Conservation (phyloP, 805 yeast genomes). For the Lachancea cidri region DNA sequence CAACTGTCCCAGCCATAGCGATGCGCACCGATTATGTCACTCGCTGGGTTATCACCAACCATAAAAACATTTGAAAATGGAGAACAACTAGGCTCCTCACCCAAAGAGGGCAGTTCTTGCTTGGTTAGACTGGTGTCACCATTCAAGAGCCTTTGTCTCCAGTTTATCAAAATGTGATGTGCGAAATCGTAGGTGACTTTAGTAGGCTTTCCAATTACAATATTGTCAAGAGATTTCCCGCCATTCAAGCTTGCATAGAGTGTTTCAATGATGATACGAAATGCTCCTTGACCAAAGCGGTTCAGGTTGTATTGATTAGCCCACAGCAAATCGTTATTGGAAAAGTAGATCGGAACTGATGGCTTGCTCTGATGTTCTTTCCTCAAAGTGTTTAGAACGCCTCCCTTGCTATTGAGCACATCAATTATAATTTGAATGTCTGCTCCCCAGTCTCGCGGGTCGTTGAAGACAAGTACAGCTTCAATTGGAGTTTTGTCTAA, state of each 20-base stretch:
- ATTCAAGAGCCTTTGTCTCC: slow-evolving; percentile 39
- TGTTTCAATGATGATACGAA: slow-evolving; percentile 56
- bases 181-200: slow-evolving; percentile 79
- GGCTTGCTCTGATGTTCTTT: slow-evolving; percentile 37
- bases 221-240: slow-evolving; percentile 45
- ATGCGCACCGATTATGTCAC: slow-evolving; percentile 89
- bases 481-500: slow-evolving; percentile 47
- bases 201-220: slow-evolving; percentile 78
- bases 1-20: slow-evolving; percentile 84
- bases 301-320: slow-evolving; percentile 75
- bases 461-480: slow-evolving; percentile 78
- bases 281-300: slow-evolving; percentile 90
- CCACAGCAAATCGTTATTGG: slow-evolving; percentile 83
- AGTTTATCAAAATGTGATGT: slow-evolving; percentile 55
- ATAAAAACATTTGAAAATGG: slow-evolving; percentile 70
- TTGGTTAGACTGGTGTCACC: slow-evolving; percentile 9
- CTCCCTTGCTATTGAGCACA: slow-evolving; percentile 56
- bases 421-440: slow-evolving; percentile 78
- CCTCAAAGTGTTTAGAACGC: slow-evolving; percentile 59
- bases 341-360: slow-evolving; percentile 66
- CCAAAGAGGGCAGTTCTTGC: slow-evolving; percentile 41
- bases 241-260: slow-evolving; percentile 50
- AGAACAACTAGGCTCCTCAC: slow-evolving; percentile 34
- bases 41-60: slow-evolving; percentile 97
- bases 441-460: slow-evolving; percentile 83